Conservation (phyloP, 225 moss, liverwort and hornwort species). For the Sphagnum tenellum region DNA sequence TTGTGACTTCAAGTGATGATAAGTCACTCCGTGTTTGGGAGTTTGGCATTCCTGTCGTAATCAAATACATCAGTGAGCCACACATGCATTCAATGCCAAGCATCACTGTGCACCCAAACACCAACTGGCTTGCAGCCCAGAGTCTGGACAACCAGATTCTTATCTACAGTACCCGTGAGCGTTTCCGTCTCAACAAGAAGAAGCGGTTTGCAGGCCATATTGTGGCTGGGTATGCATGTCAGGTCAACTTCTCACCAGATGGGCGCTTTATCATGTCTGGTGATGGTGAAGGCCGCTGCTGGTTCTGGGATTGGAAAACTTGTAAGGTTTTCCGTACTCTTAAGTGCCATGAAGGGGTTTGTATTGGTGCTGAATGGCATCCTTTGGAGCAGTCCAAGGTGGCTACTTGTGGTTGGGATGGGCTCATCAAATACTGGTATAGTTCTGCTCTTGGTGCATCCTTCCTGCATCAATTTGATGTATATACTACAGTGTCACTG, state of each 20-base stretch:
- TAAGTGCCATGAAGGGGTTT: slow-evolving; percentile 90
- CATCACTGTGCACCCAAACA: slow-evolving; percentile 91
- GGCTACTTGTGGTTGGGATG: slow-evolving; percentile 98
- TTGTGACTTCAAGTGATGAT: slow-evolving; percentile 98
- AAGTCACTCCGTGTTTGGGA: slow-evolving; percentile 97
- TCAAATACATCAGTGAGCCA: slow-evolving; percentile 96
- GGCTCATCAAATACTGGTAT: slow-evolving; percentile 91
- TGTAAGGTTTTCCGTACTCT: slow-evolving; percentile 93
- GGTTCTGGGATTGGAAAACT: slow-evolving; percentile 99
- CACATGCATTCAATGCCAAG: slow-evolving; percentile 99
- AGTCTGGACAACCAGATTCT: slow-evolving; percentile 95
- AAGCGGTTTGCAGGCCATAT: slow-evolving; percentile 92
- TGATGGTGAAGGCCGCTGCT: slow-evolving; percentile 95
- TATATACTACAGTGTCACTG: too few relatives aligned
- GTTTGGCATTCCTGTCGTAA: slow-evolving; percentile 96
- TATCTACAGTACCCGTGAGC: slow-evolving; percentile 94
- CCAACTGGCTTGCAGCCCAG: slow-evolving; percentile 97
- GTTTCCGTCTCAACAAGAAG: slow-evolving; percentile 90
- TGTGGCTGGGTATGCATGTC: slow-evolving; percentile 88
- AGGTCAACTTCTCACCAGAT: slow-evolving; percentile 93
- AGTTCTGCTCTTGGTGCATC: too few relatives aligned
- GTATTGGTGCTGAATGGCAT: slow-evolving; percentile 98
- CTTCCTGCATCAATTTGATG: too few relatives aligned
- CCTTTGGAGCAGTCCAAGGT: slow-evolving; percentile 97
- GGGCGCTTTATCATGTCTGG: slow-evolving; percentile 98